phyloP scores from a whole-genome alignment of 1,284 basidiomycete species.

The Takashimella tepidaria region DNA sequence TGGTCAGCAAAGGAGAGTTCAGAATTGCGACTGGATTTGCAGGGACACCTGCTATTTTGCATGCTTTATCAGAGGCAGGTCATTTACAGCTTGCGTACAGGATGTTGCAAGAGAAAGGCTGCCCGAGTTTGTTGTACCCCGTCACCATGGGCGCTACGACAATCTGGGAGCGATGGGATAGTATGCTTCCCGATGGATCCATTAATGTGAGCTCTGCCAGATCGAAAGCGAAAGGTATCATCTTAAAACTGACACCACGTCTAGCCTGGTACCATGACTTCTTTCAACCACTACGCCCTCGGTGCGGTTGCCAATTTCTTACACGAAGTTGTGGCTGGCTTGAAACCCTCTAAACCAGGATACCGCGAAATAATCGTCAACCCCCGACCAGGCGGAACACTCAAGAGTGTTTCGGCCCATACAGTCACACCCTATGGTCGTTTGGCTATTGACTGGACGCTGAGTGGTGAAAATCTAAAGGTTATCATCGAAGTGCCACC shows the following conservation, averaged over 20 bases:
- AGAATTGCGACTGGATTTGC: conserved; percentile 32
- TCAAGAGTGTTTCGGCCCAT: conserved; percentile 21
- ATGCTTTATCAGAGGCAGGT: conserved; percentile 19
- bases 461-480: conserved; percentile 13
- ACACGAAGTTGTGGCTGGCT: conserved; percentile 28
- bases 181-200: conserved; percentile 31
- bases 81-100: conserved; percentile 30
- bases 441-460: conserved; percentile 14
- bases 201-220: conserved; percentile 20
- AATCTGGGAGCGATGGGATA: conserved; percentile 40
- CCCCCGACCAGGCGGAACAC: conserved; percentile 31
- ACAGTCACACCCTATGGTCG: conserved; percentile 15
- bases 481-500: conserved; percentile 23
- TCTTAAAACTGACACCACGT: too few species aligned
- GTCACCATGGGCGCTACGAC: conserved; percentile 35
- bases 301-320: conserved; percentile 31
- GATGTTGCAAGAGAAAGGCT: conserved; percentile 34
- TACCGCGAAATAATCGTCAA: conserved; percentile 24
- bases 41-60: conserved; percentile 33
- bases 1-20: conserved; percentile 21
- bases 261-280: conserved; percentile 35
- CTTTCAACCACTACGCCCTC: conserved; percentile 41
- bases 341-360: conserved; percentile 21
- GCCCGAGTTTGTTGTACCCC: conserved; percentile 33
- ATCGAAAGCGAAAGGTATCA: too few species aligned